Base-by-base conservation (phyloP, 345 rosid species). In the Populus davidiana region DNA sequence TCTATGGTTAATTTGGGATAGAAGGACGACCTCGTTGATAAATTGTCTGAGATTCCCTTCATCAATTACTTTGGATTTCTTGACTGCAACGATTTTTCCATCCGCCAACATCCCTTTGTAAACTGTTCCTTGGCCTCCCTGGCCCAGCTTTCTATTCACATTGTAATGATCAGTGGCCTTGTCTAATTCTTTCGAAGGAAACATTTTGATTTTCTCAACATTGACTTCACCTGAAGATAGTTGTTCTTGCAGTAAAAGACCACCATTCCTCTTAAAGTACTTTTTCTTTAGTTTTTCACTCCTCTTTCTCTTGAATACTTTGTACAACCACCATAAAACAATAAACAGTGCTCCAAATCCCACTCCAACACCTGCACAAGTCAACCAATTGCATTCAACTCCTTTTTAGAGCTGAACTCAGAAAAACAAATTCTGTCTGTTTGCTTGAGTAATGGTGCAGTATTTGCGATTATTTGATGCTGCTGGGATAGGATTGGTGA, bases 241-340 rank as follows among this genome's bases (percentile, higher is more conserved):
- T 50, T 71, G 75, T 29, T 71, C 13, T 52, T 71, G 63, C 1
- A 71, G 41, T 13, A 71, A 27, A 1, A 71, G 23, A 27, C 75
- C 75, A 16, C 75, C 75, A 39, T 73, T 73, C 43, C 33, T 61
- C 25, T 73, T 44, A 44, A 44, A 44, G 50, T 44, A 13, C 17
- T 44, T 13, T 14, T 44, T 44, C 50, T 44, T 3, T 12, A 44
- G 50, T 44, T 44, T 44, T 3, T 63, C 44, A 41, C 44, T 0
- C 44, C 44, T 41, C 44, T 9, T 41, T 41, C 44, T 41, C 44
- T 41, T 41, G 36, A 62, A 33, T 16, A 64, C 12, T 63, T 62
- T 74, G 38, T n/a, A 74, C 56, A 61, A 14, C 33, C 69, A 59
- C 68, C 76, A 62, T 9, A 25, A 12, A 1, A 69, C 36, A 5